Conservation (phyloP, 2,329 filamentous ascomycete species). For the Biscogniauxia mediterranea region DNA sequence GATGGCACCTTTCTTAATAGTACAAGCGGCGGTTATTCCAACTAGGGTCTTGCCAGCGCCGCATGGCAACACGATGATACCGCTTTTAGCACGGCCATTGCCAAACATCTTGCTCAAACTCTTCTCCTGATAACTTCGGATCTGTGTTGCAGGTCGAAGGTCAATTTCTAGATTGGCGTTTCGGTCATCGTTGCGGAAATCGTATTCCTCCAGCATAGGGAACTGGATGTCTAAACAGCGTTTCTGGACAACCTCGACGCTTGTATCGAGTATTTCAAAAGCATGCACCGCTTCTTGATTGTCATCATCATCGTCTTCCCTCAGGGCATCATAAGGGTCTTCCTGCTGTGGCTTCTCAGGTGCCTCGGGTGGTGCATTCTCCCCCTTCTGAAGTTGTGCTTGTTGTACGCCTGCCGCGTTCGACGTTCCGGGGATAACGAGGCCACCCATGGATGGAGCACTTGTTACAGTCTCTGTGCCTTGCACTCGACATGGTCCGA, state of each 20-base stretch:
- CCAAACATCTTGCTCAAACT: slow-evolving; percentile 99
- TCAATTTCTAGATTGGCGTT: slow-evolving; percentile 95
- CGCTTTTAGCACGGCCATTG: slow-evolving; percentile 94
- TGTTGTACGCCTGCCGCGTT: slow-evolving; percentile 87
- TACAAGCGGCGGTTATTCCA: slow-evolving; percentile 96
- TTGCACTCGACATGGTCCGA: slow-evolving; percentile 76
- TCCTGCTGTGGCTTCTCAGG: slow-evolving; percentile 56
- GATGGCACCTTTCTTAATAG: slow-evolving; percentile 94
- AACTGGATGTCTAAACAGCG: slow-evolving; percentile 83
- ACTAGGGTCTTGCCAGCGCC: slow-evolving; percentile 96
- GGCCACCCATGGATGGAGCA: slow-evolving; percentile 79
- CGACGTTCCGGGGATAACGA: slow-evolving; percentile 93
- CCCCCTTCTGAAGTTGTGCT: slow-evolving; percentile 46
- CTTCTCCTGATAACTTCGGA: slow-evolving; percentile 93
- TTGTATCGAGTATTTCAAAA: slow-evolving; percentile 82
- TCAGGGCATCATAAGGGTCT: slow-evolving; percentile 69
- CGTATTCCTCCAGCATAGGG: slow-evolving; percentile 93
- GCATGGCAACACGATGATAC: slow-evolving; percentile 94
- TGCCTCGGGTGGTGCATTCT: slow-evolving; percentile 44
- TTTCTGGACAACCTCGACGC: slow-evolving; percentile 84
- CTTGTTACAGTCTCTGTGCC: slow-evolving; percentile 70
- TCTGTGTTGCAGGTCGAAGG: slow-evolving; percentile 82
- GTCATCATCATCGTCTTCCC: slow-evolving; percentile 84
- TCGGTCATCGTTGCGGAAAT: slow-evolving; percentile 86
- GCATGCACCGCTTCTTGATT: slow-evolving; percentile 85